Percentiles rank a stretch among this genome's conserved stretches.
phyloP scores from a whole-genome alignment of 1,139 yeast species.

The Blastobotrys illinoisensis region DNA sequence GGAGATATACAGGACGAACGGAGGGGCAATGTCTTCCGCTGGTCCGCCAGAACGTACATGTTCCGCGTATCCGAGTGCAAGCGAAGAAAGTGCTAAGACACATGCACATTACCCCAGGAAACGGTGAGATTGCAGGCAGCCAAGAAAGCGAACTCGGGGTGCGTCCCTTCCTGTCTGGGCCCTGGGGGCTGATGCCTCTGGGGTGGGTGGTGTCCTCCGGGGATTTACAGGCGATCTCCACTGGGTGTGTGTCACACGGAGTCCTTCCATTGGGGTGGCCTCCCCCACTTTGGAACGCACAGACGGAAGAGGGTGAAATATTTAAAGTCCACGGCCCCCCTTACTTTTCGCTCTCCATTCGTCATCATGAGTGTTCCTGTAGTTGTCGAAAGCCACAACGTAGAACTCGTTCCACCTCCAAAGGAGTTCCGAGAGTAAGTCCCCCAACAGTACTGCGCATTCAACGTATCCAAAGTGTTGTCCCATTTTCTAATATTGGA shows the following conservation, averaged over 20 bases:
- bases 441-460: background rate
- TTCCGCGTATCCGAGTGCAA: background rate
- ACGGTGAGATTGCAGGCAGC: background rate
- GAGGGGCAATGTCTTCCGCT: background rate
- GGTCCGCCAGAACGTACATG: background rate
- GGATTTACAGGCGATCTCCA: conserved; percentile 1
- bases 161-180: too few relatives aligned
- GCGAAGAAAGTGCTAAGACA: background rate
- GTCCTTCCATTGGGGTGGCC: background rate
- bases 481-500: too few relatives aligned
- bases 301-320: background rate
- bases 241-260: background rate
- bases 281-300: background rate
- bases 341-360: background rate
- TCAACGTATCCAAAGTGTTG: too few relatives aligned
- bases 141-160: background rate
- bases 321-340: background rate
- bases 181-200: background rate
- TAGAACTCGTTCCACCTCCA: conserved; percentile 44
- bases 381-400: conserved; percentile 28
- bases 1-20: background rate
- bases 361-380: conserved; percentile 14
- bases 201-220: background rate
- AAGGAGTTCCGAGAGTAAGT: conserved; percentile 40
- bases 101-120: background rate